Percentiles rank a stretch among this genome's conserved stretches.
These are phyloP conservation scores for Alloteropsis semialata DNA, from an alignment of 176 grass and related monocot species.

Conservation along the genomic window DNA sequence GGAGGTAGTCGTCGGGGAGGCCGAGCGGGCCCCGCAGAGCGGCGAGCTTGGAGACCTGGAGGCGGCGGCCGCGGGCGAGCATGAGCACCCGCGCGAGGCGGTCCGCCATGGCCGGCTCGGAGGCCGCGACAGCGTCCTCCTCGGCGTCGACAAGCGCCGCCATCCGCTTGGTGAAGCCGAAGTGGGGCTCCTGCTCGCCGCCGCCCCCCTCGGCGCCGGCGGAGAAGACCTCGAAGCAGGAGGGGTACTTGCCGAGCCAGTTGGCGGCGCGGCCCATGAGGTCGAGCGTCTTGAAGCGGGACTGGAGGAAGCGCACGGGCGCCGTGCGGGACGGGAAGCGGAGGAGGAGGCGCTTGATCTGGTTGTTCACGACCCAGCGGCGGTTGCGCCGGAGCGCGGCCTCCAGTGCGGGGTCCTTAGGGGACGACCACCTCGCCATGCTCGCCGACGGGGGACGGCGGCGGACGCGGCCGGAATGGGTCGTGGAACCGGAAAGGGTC, in stretches of 20 bases:
- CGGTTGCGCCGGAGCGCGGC: slow-evolving; percentile 71
- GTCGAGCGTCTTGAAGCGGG: slow-evolving; percentile 71
- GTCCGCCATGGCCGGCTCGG: slow-evolving; percentile 63
- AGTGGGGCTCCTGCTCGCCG: slow-evolving; percentile 40
- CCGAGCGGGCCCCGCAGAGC: slow-evolving; percentile 69
- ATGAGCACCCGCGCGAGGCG: slow-evolving; percentile 76
- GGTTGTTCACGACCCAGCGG: slow-evolving; percentile 93
- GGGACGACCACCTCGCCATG: slow-evolving; percentile 77
- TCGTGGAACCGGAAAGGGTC: not conserved
- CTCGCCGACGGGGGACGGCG: not conserved
- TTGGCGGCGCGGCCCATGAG: slow-evolving; percentile 83
- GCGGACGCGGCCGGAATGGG: not conserved
- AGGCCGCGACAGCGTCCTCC: slow-evolving; percentile 45
- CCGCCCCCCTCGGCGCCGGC: slow-evolving; percentile 12
- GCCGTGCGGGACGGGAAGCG: slow-evolving; percentile 58
- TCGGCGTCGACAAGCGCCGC: slow-evolving; percentile 62
- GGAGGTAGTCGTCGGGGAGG: slow-evolving; percentile 85
- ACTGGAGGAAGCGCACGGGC: slow-evolving; percentile 77
- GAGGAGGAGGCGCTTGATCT: slow-evolving; percentile 89
- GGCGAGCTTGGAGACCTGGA: slow-evolving; percentile 77
- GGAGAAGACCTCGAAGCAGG: slow-evolving; percentile 68
- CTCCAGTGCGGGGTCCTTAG: slow-evolving; percentile 73
- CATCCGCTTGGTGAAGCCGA: slow-evolving; percentile 90
- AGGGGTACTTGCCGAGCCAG: slow-evolving; percentile 92
- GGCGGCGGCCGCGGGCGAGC: slow-evolving; percentile 59